Evolutionary conservation across 495 filamentous ascomycete genomes (phyloP).

Genomic region (Lasiosphaeria miniovina): DNA sequence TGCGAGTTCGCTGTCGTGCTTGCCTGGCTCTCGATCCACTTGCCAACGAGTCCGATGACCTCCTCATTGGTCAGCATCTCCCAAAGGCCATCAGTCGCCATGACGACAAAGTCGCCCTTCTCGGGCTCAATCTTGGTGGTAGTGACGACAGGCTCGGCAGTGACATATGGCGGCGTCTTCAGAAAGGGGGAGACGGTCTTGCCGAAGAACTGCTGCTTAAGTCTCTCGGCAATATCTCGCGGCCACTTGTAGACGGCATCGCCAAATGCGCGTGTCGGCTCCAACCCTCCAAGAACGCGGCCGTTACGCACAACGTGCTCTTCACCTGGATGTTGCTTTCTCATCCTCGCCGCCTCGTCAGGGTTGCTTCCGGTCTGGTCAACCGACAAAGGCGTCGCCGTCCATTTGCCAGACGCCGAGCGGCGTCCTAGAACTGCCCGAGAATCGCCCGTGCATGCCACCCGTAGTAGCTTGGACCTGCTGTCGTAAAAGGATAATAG

Average conservation of each 20-base stretch:
- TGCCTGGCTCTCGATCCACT: slow-evolving; percentile 85
- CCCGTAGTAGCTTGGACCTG: slow-evolving; percentile 73
- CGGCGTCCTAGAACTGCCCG: slow-evolving; percentile 87
- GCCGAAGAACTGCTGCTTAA: slow-evolving; percentile 83
- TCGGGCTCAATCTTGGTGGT: slow-evolving; percentile 91
- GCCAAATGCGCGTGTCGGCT: slow-evolving; percentile 91
- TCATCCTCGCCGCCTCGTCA: slow-evolving; percentile 76
- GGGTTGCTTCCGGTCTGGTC: slow-evolving; percentile 89
- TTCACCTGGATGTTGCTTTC: slow-evolving; percentile 83
- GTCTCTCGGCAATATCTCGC: slow-evolving; percentile 71
- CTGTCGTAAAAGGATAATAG: slow-evolving; percentile 95
- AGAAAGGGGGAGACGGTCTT: slow-evolving; percentile 66
- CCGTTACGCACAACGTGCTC: slow-evolving; percentile 80
- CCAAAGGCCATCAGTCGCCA: slow-evolving; percentile 97
- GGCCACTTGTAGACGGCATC: slow-evolving; percentile 98
- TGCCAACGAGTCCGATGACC: slow-evolving; percentile 91
- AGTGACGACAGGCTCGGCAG: slow-evolving; percentile 90
- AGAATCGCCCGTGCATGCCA: slow-evolving; percentile 93
- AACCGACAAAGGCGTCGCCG: slow-evolving; percentile 79
- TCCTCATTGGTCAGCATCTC: slow-evolving; percentile 99
- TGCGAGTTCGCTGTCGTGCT: slow-evolving; percentile 37
- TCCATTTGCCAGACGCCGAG: slow-evolving; percentile 80
- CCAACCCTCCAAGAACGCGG: slow-evolving; percentile 84
- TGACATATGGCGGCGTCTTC: slow-evolving; percentile 95
- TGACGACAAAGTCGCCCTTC: slow-evolving; percentile 90